A percentile compares a stretch with the other conserved stretches of the same genome.
Conservation (phyloP, 2,329 filamentous ascomycete species). For the Graphiopsis chlorocephala region DNA sequence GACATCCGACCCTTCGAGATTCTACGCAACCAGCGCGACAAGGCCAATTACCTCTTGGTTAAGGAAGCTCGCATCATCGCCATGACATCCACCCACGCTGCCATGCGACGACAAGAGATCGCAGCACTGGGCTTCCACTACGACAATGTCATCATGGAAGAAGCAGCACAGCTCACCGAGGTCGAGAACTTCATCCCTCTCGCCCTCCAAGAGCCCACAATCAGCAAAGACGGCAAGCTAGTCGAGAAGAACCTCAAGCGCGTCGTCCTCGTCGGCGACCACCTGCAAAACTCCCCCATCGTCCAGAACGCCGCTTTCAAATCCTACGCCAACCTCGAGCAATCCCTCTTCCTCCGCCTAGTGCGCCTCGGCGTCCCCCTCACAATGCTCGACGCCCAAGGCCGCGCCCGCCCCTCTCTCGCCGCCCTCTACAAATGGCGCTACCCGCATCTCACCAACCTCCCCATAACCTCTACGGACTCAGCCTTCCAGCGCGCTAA, state of each 20-base stretch:
- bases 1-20: conserved; percentile 96
- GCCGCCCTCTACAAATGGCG: conserved; percentile 92
- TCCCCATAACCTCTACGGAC: conserved; percentile 68
- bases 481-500: conserved; percentile 79
- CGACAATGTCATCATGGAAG: conserved; percentile 97
- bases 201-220: conserved; percentile 69
- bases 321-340: conserved; percentile 92
- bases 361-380: conserved; percentile 90
- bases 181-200: conserved; percentile 95
- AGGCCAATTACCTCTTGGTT: conserved; percentile 90
- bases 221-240: conserved; percentile 21
- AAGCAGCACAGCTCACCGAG: conserved; percentile 96
- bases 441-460: conserved; percentile 74
- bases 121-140: conserved; percentile 91
- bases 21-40: conserved; percentile 80
- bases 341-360: conserved; percentile 88
- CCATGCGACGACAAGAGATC: conserved; percentile 89
- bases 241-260: conserved; percentile 75
- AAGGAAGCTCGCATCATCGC: conserved; percentile 97
- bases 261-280: conserved; percentile 89
- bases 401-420: conserved; percentile 81
- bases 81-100: conserved; percentile 98
- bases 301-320: conserved; percentile 93
- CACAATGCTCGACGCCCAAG: conserved; percentile 88
- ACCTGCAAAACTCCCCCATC: conserved; percentile 93